phyloP scores from a whole-genome alignment of 345 rosid species.

The Euphorbia pulcherrima region DNA sequence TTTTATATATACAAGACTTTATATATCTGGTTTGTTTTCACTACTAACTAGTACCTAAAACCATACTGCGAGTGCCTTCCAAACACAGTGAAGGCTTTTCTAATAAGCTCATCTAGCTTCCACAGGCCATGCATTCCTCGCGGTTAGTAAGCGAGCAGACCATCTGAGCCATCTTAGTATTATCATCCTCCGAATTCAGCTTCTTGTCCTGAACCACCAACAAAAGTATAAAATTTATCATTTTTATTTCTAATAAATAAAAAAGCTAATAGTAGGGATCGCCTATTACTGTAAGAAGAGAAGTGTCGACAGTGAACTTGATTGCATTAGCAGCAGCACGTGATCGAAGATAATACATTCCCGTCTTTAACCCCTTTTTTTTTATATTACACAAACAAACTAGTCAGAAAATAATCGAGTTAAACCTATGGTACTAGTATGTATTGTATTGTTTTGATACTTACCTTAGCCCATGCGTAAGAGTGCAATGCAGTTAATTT shows the following conservation, averaged over 20 bases:
- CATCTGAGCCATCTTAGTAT: constrained; percentile 71
- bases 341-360: constrained; percentile 86
- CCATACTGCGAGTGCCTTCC: too few relatives aligned
- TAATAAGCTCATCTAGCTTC: constrained; percentile 42
- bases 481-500: constrained; percentile 80
- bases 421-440: background rate
- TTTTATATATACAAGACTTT: too few relatives aligned
- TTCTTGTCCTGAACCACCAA: constrained; percentile 37
- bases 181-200: constrained; percentile 37
- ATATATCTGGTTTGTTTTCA: too few relatives aligned
- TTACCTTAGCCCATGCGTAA: constrained; percentile 82
- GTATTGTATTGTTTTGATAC: background rate
- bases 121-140: constrained; percentile 86
- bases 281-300: constrained; percentile 50
- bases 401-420: background rate
- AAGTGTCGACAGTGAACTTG: constrained; percentile 86
- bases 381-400: background rate
- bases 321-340: constrained; percentile 98
- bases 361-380: constrained; percentile 75
- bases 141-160: constrained; percentile 82
- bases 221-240: too few relatives aligned
- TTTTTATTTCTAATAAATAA: background rate
- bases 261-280: background rate
- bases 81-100: background rate
- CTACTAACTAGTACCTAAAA: too few relatives aligned